These are phyloP conservation scores for Neopestalotiopsis sp. DNA, from an alignment of 2,329 filamentous ascomycete genomes.

Conservation along the genomic window DNA sequence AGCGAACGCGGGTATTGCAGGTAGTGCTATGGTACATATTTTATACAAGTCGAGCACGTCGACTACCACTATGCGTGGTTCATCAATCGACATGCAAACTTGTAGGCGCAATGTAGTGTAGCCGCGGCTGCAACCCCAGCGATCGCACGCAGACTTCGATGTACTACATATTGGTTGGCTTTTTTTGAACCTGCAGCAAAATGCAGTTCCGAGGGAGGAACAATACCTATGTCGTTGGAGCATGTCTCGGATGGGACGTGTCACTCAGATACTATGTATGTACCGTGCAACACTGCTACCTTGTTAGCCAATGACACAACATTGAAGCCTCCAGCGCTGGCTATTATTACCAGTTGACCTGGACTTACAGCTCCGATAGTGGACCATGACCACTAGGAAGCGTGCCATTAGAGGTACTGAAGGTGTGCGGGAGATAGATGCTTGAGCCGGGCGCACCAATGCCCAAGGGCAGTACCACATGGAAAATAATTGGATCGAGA, in stretches of 20 bases:
- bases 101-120: not conserved
- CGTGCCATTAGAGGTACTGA: slow-evolving; percentile 6
- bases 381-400: slow-evolving; percentile 13
- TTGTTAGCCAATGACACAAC: not conserved
- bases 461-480: slow-evolving; percentile 6
- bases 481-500: slow-evolving; percentile 3
- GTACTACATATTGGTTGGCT: not conserved
- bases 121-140: not conserved
- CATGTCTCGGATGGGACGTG: not conserved
- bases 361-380: not conserved
- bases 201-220: not conserved
- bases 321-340: not conserved
- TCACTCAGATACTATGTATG: too few species aligned
- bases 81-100: not conserved
- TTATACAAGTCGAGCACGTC: not conserved
- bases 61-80: not conserved
- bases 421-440: not conserved
- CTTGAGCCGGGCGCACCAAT: slow-evolving; percentile 3
- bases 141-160: not conserved
- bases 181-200: not conserved
- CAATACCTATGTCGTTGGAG: not conserved
- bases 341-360: too few species aligned
- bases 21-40: not conserved
- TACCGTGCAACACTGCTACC: not conserved
- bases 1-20: not conserved